These are phyloP conservation scores for Aristolochia contorta DNA, from an alignment of 164 flowering plant species.

Conservation along the genomic window DNA sequence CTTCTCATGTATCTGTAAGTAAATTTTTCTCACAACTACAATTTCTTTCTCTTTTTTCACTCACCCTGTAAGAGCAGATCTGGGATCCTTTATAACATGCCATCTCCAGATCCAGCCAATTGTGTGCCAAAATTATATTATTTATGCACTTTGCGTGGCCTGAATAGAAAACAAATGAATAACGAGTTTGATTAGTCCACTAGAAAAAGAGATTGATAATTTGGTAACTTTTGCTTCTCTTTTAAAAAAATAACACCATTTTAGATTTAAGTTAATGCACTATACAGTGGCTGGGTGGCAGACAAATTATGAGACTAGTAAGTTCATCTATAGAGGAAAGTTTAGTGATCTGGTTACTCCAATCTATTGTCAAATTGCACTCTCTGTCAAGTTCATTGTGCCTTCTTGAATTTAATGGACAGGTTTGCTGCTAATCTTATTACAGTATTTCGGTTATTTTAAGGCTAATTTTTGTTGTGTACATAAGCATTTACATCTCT, in stretches of 20 bases:
- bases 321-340: not conserved
- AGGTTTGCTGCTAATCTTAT: no score
- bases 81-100: not conserved
- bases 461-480: no score
- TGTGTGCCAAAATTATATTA: not conserved
- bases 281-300: not conserved
- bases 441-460: no score
- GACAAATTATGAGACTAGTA: not conserved
- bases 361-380: not conserved
- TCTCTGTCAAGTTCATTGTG: not conserved
- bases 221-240: no score
- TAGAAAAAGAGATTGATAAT: no score
- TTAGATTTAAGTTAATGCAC: no score
- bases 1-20: constrained; percentile 54
- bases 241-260: not conserved
- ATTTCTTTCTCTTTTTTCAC: not conserved
- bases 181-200: no score
- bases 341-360: not conserved
- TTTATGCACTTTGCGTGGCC: not conserved
- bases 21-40: not conserved
- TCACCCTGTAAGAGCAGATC: not conserved
- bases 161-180: no score
- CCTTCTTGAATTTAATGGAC: no score
- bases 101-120: not conserved
- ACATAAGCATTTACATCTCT: no score